These are phyloP conservation scores for Craterostigma plantagineum DNA, from an alignment of 257 asterid species.

Conservation along the genomic window DNA sequence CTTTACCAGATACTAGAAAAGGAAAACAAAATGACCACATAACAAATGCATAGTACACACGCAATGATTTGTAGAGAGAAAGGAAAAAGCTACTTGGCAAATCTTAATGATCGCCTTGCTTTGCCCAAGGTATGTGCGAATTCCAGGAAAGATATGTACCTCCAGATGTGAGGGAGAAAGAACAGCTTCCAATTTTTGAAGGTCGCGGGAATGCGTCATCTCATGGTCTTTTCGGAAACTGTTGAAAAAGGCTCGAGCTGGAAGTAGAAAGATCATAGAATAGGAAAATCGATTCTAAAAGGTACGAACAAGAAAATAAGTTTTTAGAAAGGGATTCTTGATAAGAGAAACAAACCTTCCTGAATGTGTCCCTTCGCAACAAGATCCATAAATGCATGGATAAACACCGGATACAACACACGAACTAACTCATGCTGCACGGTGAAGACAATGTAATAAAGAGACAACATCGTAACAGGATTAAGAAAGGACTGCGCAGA, in stretches of 20 bases:
- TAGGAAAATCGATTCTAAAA: too few relatives aligned
- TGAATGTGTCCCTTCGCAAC: slow-evolving; percentile 80
- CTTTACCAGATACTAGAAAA: too few relatives aligned
- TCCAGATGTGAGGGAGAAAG: slow-evolving; percentile 91
- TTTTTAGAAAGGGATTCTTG: neutral
- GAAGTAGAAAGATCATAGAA: slow-evolving; percentile 9
- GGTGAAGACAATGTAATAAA: slow-evolving; percentile 1
- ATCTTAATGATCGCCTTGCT: slow-evolving; percentile 85
- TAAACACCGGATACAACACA: slow-evolving; percentile 87
- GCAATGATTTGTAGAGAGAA: neutral
- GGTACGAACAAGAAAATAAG: too few relatives aligned
- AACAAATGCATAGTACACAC: too few relatives aligned
- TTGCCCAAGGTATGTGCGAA: slow-evolving; percentile 81
- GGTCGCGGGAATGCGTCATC: slow-evolving; percentile 78
- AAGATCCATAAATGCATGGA: slow-evolving; percentile 97
- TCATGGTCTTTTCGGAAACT: slow-evolving; percentile 94
- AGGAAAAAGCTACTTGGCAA: slow-evolving; percentile 40
- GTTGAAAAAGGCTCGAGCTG: slow-evolving; percentile 83
- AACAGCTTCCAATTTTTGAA: slow-evolving; percentile 85
- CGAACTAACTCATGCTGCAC: slow-evolving; percentile 90
- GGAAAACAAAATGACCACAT: too few relatives aligned
- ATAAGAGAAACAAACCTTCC: slow-evolving; percentile 44
- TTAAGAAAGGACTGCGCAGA: too few relatives aligned
- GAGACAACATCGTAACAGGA: too few relatives aligned
- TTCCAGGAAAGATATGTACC: slow-evolving; percentile 39